Conservation (phyloP, 73 alveolate genomes). For the Blepharisma stoltei region DNA sequence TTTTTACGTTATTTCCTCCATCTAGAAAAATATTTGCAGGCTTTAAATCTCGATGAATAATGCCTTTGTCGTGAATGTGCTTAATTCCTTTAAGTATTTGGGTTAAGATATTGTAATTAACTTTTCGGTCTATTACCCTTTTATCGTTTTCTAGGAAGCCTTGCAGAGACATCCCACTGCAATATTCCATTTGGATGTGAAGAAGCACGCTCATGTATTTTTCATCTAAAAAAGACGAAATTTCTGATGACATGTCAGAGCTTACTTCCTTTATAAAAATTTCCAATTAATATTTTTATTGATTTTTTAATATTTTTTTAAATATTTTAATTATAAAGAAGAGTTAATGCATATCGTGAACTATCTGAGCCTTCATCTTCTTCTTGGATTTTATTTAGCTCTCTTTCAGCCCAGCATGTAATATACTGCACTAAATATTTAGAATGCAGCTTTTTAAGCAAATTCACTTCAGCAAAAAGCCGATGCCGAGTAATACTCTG, state of each 20-base stretch:
- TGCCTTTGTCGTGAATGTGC: constrained; percentile 74
- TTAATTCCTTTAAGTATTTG: constrained; percentile 76
- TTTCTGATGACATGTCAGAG: neutral
- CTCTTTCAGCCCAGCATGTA: constrained; percentile 18
- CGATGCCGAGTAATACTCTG: neutral
- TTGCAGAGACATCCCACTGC: constrained; percentile 72
- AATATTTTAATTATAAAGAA: too few relatives aligned
- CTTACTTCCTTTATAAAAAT: too few relatives aligned
- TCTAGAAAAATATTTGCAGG: constrained; percentile 82
- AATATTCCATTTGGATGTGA: constrained; percentile 85
- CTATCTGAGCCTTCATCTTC: neutral
- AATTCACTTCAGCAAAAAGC: constrained; percentile 25
- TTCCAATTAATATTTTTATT: too few relatives aligned
- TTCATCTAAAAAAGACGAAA: neutral
- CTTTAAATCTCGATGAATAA: constrained; percentile 86
- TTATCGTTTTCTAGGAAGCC: constrained; percentile 50
- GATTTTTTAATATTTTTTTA: too few relatives aligned
- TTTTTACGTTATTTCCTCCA: constrained; percentile 41
- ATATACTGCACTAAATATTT: constrained; percentile 13
- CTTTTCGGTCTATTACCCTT: constrained; percentile 46
- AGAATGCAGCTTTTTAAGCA: constrained; percentile 5
- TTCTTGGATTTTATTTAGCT: neutral
- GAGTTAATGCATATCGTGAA: neutral
- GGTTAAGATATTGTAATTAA: constrained; percentile 53
- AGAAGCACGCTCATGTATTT: constrained; percentile 56